These are phyloP conservation scores for Fagopyrum homotropicum DNA, from an alignment of 148 eudicot genomes.

Conservation along the genomic window DNA sequence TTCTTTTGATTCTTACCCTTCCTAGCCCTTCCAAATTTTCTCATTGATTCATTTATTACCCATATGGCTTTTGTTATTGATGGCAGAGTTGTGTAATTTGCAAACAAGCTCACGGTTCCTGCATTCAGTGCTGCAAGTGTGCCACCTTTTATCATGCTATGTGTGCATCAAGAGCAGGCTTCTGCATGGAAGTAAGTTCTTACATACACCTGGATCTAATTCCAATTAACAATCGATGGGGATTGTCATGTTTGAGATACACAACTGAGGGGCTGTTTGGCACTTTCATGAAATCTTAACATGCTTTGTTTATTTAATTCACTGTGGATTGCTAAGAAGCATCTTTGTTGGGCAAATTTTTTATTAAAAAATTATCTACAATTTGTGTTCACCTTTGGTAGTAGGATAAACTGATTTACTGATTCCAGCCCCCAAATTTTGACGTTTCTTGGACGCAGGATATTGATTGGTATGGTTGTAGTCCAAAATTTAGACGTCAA, in stretches of 20 bases:
- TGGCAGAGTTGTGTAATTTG: constrained; percentile 76
- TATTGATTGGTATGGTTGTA: not conserved
- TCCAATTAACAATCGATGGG: not conserved
- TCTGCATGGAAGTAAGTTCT: constrained; percentile 80
- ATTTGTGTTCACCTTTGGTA: not conserved
- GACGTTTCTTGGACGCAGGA: not conserved
- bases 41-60: not conserved
- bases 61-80: constrained; percentile 10
- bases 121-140: constrained; percentile 92
- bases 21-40: not conserved
- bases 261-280: constrained; percentile 6
- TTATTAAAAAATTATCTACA: not conserved
- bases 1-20: not conserved
- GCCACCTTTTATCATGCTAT: constrained; percentile 76
- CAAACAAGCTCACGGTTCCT: constrained; percentile 86
- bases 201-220: not conserved
- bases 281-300: not conserved
- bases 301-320: not conserved
- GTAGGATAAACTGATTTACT: not conserved
- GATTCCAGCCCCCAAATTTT: not conserved
- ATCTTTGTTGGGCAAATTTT: not conserved
- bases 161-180: constrained; percentile 93
- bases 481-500: not conserved
- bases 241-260: not conserved
- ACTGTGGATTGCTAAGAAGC: not conserved